phyloP scores from a whole-genome alignment of 2,329 filamentous ascomycete genomes.

The Botrytis deweyae region DNA sequence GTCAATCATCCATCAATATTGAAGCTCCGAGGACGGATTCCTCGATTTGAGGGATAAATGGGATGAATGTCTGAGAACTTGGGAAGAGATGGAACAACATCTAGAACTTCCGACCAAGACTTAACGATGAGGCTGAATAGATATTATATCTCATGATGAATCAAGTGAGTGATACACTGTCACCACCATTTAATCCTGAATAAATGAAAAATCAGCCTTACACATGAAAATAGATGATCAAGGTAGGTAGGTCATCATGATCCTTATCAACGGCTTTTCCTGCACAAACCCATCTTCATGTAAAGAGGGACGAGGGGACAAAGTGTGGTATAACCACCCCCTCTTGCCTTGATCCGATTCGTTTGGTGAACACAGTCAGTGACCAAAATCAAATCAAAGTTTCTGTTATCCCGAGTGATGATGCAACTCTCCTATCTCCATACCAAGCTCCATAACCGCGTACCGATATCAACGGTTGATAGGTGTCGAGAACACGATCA shows the following conservation, averaged over 20 bases:
- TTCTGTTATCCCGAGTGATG: not conserved
- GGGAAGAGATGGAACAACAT: conserved; percentile 5
- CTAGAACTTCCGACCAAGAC: not conserved
- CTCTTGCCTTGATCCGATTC: conserved; percentile 11
- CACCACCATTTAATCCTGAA: not conserved
- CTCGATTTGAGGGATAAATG: not conserved
- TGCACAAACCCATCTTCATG: not conserved
- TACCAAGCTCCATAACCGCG: not conserved
- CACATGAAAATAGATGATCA: not conserved
- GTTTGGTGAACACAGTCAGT: not conserved
- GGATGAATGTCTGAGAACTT: not conserved
- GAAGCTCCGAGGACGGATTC: conserved; percentile 5
- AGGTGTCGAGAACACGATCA: conserved; percentile 3
- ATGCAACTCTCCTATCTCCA: conserved; percentile 1
- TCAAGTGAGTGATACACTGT: conserved; percentile 11
- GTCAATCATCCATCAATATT: not conserved
- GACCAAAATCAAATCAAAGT: not conserved
- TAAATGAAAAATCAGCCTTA: conserved; percentile 16
- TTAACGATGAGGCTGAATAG: conserved; percentile 18
- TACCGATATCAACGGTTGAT: conserved; percentile 1
- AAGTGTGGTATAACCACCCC: conserved; percentile 2
- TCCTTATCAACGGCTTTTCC: conserved; percentile 16
- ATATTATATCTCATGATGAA: not conserved
- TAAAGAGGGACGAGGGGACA: not conserved
- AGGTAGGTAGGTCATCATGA: conserved; percentile 8